Base-by-base conservation (phyloP, 805 yeast genomes). In the Myxozyma kluyveri region DNA sequence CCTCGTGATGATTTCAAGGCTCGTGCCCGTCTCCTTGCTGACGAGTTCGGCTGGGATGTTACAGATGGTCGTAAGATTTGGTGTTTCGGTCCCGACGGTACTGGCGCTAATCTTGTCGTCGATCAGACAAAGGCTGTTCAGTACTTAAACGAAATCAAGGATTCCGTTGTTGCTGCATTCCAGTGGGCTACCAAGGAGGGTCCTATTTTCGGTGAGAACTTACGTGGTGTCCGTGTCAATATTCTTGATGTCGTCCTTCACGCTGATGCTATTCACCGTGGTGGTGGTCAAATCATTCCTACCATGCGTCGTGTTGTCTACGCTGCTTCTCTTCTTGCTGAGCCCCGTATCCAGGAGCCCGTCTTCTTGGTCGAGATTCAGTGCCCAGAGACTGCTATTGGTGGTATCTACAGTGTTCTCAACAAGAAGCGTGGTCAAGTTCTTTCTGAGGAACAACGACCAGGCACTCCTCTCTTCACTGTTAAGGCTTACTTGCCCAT, bases 61-160 rank as follows among this genome's bases (percentile, higher is more conserved):
- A 83, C 96, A 68, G 99, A 91, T 74, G 99, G 97, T 79, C 90
- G 99, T 86, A 91, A 93, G 93, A 93, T 91, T 74, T 91, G 99
- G 99, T 88, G 96, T 86, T 91, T 91, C 89, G 99, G 99, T 81
- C 98, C 99, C 75, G 99, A 91, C 73, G 97, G 97, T 78, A 84
- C 80, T 75, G 99, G 99, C 79, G 90, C 99, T 71, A 91, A 91
- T 82, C 77, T 93, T 72, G 97, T 91, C 72, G 95, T 91, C 77
- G 99, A 91, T 82, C 97, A 90, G 80, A 91, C 98, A 72, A 91
- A 91, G 91, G 99, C 99, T 72, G 98, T 91, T 62, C 98, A 93
- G 82, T 91, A 90, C 89, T 84, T 91, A 80, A 76, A 81, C 76
- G 99, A 91, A 83, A 93, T 93, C 84, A 91, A 91, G 88, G 99